Percentiles rank a stretch among this genome's conserved stretches.
Conservation (phyloP, 345 rosid genomes). For the Linum tenue region DNA sequence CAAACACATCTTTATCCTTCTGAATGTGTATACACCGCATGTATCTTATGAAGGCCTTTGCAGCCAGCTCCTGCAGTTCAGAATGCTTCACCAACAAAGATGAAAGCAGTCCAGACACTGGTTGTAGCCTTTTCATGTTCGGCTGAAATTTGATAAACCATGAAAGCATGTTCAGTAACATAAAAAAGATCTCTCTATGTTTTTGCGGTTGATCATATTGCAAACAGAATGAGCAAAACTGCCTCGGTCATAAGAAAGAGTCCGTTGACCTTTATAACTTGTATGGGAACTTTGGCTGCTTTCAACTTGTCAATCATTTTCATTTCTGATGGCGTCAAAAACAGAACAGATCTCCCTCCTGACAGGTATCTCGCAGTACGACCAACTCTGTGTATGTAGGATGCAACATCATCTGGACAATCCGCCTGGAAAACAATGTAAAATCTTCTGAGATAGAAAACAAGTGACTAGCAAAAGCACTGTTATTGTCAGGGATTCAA, state of each 20-base stretch:
- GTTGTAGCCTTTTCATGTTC: constrained; percentile 52
- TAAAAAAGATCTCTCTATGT: neutral
- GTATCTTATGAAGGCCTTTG: constrained; percentile 75
- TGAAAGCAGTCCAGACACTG: constrained; percentile 55
- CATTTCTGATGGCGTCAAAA: constrained; percentile 81
- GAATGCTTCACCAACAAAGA: constrained; percentile 65
- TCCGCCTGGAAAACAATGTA: constrained; percentile 43
- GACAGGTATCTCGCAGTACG: constrained; percentile 83
- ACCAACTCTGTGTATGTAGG: constrained; percentile 96
- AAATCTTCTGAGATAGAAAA: constrained; percentile 11
- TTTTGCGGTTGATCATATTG: constrained; percentile 5
- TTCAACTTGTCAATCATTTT: constrained; percentile 80
- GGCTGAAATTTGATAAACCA: constrained; percentile 36
- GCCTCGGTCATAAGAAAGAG: neutral
- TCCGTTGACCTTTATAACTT: constrained; percentile 49
- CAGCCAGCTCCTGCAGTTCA: constrained; percentile 60
- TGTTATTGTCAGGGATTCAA: constrained; percentile 1
- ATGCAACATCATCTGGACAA: constrained; percentile 88
- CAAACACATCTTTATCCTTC: constrained; percentile 85
- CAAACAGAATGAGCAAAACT: neutral
- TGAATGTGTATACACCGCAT: constrained; percentile 69
- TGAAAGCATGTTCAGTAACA: constrained; percentile 10
- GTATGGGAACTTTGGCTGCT: constrained; percentile 69
- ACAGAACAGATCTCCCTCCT: constrained; percentile 69
- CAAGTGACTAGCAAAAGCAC: constrained; percentile 1